A percentile compares a stretch with the other conserved stretches of the same genome.
Conservation (phyloP, 2,329 filamentous ascomycete genomes). For the Paecilomyces sp. region DNA sequence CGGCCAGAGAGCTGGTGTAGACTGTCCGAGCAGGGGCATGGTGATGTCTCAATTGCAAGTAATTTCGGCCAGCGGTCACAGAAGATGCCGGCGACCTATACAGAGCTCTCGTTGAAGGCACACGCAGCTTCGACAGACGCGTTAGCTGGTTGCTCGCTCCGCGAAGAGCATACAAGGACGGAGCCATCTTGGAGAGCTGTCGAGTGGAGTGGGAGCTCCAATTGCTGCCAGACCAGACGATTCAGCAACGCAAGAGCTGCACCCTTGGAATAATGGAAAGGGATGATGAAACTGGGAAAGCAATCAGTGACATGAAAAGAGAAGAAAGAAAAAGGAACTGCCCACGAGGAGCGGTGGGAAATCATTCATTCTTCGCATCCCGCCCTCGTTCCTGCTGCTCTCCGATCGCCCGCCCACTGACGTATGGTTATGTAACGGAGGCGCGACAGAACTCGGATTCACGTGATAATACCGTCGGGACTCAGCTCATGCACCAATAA, state of each 20-base stretch:
- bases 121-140: background rate
- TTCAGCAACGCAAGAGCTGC: background rate
- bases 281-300: background rate
- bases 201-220: background rate
- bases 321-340: background rate
- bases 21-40: conserved; percentile 42
- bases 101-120: background rate
- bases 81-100: conserved; percentile 15
- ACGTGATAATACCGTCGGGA: background rate
- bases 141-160: background rate
- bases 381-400: background rate
- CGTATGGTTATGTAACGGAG: background rate
- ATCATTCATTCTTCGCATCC: background rate
- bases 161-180: background rate
- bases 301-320: background rate
- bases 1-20: conserved; percentile 84
- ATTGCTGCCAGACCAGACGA: background rate
- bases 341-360: background rate
- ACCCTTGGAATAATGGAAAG: background rate
- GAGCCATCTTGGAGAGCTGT: background rate
- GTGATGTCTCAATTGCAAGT: conserved; percentile 20
- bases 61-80: conserved; percentile 21
- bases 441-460: background rate
- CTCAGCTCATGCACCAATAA: background rate
- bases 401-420: background rate